These are phyloP conservation scores for Raphanus sativus DNA, from an alignment of 345 rosid genomes.

Conservation along the genomic window DNA sequence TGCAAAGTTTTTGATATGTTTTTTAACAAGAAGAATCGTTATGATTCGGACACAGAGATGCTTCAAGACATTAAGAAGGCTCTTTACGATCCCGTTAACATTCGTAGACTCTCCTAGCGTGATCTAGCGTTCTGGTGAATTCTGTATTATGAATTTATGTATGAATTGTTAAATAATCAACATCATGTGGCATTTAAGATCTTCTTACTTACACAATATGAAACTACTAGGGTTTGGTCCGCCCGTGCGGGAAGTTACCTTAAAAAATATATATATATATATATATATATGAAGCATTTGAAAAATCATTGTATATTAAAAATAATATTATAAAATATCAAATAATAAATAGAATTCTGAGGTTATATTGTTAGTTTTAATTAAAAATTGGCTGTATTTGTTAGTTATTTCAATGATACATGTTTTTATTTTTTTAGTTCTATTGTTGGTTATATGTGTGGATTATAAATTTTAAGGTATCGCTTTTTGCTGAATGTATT, in stretches of 20 bases:
- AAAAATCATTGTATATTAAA: too few relatives aligned
- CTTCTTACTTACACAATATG: background rate
- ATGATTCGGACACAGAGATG: conserved; percentile 43
- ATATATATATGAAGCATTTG: too few relatives aligned
- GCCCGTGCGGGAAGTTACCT: too few relatives aligned
- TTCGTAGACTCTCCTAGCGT: background rate
- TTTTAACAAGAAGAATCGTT: conserved; percentile 47
- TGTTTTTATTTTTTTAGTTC: background rate
- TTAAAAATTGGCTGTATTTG: background rate
- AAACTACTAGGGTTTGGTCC: too few relatives aligned
- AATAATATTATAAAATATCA: too few relatives aligned
- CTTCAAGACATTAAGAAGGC: conserved; percentile 55
- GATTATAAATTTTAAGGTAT: too few relatives aligned
- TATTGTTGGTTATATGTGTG: background rate
- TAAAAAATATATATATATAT: too few relatives aligned
- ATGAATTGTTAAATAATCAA: background rate
- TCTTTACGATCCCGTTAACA: conserved; percentile 41
- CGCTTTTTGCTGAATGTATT: background rate
- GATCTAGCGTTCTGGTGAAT: background rate
- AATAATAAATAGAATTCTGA: too few relatives aligned
- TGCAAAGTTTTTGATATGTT: conserved; percentile 51
- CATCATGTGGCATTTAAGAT: background rate
- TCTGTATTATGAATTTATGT: background rate
- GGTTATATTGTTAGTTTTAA: background rate
- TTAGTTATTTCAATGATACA: too few relatives aligned